Evolutionary conservation across 192 early-diverging fungal species (phyloP).

Genomic region (Powellomyces hirtus): DNA sequence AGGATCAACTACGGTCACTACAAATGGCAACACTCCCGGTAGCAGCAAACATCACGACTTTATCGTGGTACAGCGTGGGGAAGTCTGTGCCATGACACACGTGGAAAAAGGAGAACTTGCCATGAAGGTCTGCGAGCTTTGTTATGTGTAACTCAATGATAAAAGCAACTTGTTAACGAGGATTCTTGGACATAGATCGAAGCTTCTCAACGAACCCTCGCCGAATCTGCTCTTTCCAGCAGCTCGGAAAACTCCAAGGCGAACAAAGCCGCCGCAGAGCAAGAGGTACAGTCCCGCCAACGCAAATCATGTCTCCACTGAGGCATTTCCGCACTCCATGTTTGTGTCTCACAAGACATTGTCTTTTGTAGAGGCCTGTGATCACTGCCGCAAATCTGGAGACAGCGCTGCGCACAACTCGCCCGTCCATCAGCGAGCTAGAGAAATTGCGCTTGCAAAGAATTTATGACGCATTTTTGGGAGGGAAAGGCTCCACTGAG

Average conservation of each 20-base stretch:
- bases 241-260: neutral
- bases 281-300: neutral
- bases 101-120: neutral
- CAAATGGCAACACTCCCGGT: neutral
- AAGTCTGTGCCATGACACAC: neutral
- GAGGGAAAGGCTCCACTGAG: conserved; percentile 6
- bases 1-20: neutral
- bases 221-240: neutral
- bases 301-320: neutral
- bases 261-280: neutral
- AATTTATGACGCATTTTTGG: conserved; percentile 48
- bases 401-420: conserved; percentile 54
- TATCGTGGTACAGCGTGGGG: conserved; percentile 27
- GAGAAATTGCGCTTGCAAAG: conserved; percentile 52
- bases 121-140: neutral
- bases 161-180: neutral
- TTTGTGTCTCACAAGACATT: neutral
- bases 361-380: conserved; percentile 19
- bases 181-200: neutral
- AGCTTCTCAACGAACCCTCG: neutral
- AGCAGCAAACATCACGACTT: conserved; percentile 1
- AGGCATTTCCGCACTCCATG: neutral
- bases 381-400: conserved; percentile 52
- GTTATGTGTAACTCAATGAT: neutral
- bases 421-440: conserved; percentile 61